Base-by-base conservation (phyloP, 768 basidiomycete species). In the Nevesoporus exiguus region DNA sequence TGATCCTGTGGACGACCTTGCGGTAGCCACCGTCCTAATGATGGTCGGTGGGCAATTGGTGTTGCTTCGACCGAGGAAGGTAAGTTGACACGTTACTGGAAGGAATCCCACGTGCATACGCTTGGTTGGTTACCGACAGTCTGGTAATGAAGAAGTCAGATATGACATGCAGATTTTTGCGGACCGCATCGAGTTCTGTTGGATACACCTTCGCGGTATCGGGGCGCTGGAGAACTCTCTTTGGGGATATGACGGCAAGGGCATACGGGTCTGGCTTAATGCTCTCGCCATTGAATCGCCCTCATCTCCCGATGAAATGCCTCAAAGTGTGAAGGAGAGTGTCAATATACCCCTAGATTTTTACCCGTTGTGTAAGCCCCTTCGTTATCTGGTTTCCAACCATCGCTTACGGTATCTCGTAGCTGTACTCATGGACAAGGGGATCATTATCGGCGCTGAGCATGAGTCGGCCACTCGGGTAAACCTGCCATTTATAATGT, bases 401-500 rank as follows among this genome's bases (percentile, higher is more conserved):
- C 40, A 33, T 34, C 34, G 29, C 47, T 61, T 21, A 63, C 41
- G 40, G 6, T 17, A 22, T 37, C 27, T 46, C 43, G 31, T 62
- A 98, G 96, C 96, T 53, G 93, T 94, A 7, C 80, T 99, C 24
- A 98, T 98, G 94, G 95, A 98, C 70, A 99, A 98, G 66, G 96
- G 95, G 1, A 97, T 99, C 60, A 93, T 99, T 59, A 94, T 98
- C 61, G 96, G 96, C 8, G 91, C 89, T 25, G 95, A 98, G 60
- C 84, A 94, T 53, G 96, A 99, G 69, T 81, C 83, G 3, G 86
- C 84, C 3, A 78, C 86, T 15, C 80, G 90, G 49, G 73, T 78
- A 24, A 89, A 86, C 52, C 74, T 98, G 9, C 83, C 93, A 2
- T 97, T 97, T 66, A 86, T 88, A 14, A 86, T 95, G 74, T 98